These are phyloP conservation scores for Hypoxylon sp. DNA, from an alignment of 2,329 filamentous ascomycete species.

Conservation along the genomic window DNA sequence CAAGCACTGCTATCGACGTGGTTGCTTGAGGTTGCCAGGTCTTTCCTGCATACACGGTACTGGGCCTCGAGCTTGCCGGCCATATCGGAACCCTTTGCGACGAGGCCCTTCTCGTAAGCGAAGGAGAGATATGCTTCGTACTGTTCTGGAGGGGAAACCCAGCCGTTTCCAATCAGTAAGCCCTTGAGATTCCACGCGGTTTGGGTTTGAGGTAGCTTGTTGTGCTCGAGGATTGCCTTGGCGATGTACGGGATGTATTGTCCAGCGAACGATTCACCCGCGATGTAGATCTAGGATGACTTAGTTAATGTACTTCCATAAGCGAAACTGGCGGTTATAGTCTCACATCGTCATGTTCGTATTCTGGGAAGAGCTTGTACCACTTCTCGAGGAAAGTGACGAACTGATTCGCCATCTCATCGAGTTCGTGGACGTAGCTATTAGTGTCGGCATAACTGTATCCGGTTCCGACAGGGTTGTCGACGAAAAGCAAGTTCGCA, in stretches of 20 bases:
- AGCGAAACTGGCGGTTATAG: neutral
- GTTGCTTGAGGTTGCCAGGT: conserved; percentile 64
- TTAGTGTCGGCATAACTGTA: conserved; percentile 96
- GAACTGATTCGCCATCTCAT: conserved; percentile 91
- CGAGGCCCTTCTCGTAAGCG: conserved; percentile 79
- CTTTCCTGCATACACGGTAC: conserved; percentile 75
- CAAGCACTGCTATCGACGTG: conserved; percentile 78
- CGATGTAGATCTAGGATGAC: conserved; percentile 80
- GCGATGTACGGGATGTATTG: conserved; percentile 98
- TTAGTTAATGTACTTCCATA: conserved; percentile 17
- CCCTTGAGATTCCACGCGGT: conserved; percentile 83
- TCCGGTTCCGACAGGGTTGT: conserved; percentile 95
- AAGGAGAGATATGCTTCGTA: conserved; percentile 89
- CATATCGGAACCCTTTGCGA: conserved; percentile 74
- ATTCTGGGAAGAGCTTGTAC: conserved; percentile 91
- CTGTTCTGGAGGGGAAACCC: conserved; percentile 92
- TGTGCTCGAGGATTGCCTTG: conserved; percentile 88
- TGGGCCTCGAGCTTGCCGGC: conserved; percentile 76
- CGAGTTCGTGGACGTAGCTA: conserved; percentile 85
- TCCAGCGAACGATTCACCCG: conserved; percentile 96
- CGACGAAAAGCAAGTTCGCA: conserved; percentile 94
- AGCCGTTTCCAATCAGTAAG: conserved; percentile 95
- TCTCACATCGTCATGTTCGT: conserved; percentile 89
- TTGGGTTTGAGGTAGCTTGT: conserved; percentile 69
- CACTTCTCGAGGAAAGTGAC: conserved; percentile 90